Evolutionary conservation across 768 basidiomycete species (phyloP).

Genomic region (Boletus sensibilis): DNA sequence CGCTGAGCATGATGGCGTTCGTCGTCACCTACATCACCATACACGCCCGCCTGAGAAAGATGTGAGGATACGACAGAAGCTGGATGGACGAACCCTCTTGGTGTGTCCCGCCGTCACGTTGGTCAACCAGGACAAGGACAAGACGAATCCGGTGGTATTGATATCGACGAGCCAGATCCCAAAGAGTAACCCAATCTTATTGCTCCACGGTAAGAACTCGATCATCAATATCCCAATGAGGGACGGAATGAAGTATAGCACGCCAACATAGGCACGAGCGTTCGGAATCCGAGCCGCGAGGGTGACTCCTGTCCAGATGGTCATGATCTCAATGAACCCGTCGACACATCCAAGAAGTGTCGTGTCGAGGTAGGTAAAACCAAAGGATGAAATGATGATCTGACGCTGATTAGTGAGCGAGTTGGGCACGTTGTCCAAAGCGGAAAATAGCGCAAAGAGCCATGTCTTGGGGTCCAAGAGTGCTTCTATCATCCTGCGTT

Average conservation of each 20-base stretch:
- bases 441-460: constrained; percentile 70
- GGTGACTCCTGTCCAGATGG: constrained; percentile 64
- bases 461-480: constrained; percentile 70
- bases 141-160: constrained; percentile 56
- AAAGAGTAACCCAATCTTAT: constrained; percentile 66
- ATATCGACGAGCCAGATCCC: constrained; percentile 39
- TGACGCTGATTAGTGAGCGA: constrained; percentile 68
- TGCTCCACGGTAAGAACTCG: constrained; percentile 60
- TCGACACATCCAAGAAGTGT: constrained; percentile 68
- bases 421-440: constrained; percentile 61
- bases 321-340: constrained; percentile 63
- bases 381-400: constrained; percentile 66
- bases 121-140: constrained; percentile 63
- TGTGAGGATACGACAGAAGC: background rate
- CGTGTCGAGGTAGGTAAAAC: constrained; percentile 61
- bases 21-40: constrained; percentile 23
- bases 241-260: constrained; percentile 63
- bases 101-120: constrained; percentile 70
- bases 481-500: constrained; percentile 62
- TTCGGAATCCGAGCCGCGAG: constrained; percentile 57
- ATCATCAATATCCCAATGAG: constrained; percentile 61
- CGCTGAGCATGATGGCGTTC: constrained; percentile 72
- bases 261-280: constrained; percentile 60
- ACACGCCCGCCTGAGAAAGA: background rate
- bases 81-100: constrained; percentile 54